Conservation (phyloP, 257 asterid species). For the Capsicum pubescens region DNA sequence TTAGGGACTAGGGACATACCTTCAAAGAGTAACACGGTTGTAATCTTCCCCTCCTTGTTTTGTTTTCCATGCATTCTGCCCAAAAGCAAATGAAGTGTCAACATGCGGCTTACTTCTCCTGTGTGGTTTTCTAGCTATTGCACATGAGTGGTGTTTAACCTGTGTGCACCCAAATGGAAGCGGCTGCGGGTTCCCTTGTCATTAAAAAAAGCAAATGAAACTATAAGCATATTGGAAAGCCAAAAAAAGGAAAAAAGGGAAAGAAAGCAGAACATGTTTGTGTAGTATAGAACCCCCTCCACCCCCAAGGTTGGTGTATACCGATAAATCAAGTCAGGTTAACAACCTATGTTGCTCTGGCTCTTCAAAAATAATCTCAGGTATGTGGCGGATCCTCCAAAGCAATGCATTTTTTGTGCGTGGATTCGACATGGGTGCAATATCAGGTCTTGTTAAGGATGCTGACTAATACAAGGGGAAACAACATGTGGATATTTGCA, state of each 20-base stretch:
- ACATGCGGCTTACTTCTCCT: too few relatives aligned
- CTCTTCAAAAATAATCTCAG: background rate
- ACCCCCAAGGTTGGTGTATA: too few relatives aligned
- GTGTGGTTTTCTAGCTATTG: too few relatives aligned
- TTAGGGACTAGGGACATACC: constrained; percentile 11
- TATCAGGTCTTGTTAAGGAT: background rate
- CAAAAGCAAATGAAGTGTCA: too few relatives aligned
- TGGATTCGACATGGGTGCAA: background rate
- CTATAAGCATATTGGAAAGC: background rate
- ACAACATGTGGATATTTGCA: background rate
- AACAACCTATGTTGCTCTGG: background rate
- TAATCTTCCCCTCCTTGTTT: too few relatives aligned
- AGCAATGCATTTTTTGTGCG: background rate
- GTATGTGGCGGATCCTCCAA: background rate
- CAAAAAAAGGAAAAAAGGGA: background rate
- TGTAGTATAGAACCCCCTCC: too few relatives aligned
- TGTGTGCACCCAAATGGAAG: too few relatives aligned
- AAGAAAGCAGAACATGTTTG: too few relatives aligned
- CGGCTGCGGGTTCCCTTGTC: too few relatives aligned
- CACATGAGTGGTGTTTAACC: too few relatives aligned
- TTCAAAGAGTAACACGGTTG: background rate
- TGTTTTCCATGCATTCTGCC: too few relatives aligned
- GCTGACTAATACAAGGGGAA: background rate
- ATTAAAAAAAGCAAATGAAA: too few relatives aligned
- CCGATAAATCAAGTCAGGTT: background rate